phyloP scores from a whole-genome alignment of 768 basidiomycete species.

The Leccinellum luteum region DNA sequence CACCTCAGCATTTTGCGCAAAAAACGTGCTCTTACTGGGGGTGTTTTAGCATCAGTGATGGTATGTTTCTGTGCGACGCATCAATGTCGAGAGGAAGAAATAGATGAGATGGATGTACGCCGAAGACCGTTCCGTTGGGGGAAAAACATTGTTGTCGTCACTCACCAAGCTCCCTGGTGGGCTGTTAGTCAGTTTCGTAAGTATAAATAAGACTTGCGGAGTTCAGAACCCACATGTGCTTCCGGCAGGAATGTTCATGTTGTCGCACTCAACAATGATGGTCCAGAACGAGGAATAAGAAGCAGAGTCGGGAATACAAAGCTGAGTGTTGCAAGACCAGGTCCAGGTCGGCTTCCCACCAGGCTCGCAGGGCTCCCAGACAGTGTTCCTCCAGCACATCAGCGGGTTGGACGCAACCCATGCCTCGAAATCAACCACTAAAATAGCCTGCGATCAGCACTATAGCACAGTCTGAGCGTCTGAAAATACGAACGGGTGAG shows the following conservation, averaged over 20 bases:
- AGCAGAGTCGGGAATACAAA: neutral
- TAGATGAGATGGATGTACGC: neutral
- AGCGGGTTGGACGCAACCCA: neutral
- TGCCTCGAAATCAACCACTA: neutral
- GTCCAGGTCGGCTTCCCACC: neutral
- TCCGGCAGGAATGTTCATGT: neutral
- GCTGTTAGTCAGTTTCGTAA: neutral
- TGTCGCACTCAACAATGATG: constrained; percentile 4
- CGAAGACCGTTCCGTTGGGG: constrained; percentile 5
- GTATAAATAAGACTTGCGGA: neutral
- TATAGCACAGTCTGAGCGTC: no score
- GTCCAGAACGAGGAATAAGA: neutral
- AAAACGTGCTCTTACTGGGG: neutral
- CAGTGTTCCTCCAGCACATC: constrained; percentile 1
- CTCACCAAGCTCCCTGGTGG: constrained; percentile 4
- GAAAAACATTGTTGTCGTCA: constrained; percentile 4
- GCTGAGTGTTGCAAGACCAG: neutral
- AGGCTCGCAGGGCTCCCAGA: constrained; percentile 1
- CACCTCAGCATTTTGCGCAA: neutral
- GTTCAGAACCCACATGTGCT: constrained; percentile 3
- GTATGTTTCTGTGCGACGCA: neutral
- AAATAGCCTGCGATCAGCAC: no score
- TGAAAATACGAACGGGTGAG: constrained; percentile 1
- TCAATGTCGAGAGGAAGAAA: neutral
- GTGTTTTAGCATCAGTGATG: neutral